Base-by-base conservation (phyloP, 352 stramenopile species). In the Globisporangium paroecandrum region DNA sequence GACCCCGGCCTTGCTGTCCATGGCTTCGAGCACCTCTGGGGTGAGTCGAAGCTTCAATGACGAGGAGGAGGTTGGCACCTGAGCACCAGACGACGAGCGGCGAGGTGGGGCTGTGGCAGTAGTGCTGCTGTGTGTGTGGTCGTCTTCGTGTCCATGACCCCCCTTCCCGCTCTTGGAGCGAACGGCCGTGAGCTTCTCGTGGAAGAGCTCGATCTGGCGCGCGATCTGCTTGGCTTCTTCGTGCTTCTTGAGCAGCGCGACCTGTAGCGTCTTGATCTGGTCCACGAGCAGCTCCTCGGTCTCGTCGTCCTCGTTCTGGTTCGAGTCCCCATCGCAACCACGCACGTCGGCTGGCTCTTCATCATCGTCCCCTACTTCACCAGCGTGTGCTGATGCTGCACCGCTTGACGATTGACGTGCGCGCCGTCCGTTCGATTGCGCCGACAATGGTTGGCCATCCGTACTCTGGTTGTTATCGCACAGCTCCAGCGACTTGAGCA, bases 201-300 rank as follows among this genome's bases (percentile, higher is more conserved):
- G 78, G 54, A 67, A 89, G 38, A 72, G 65, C 43, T 89, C 80
- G 29, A 90, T 69, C 29, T 87, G 78, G 1, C 78, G 73, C 9
- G 80, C 80, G 49, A 90, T 87, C 58, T 87, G 76, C 62, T 87
- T 89, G 13, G 78, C 80, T 70, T 95, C 87, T 76, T 95, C 85
- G 58, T 93, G 79, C 61, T 95, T 95, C 62, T 80, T 83, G 12
- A 83, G 64, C 10, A 95, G 69, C 57, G 84, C 83, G 1, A 85
- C 65, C 56, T 91, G 81, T 4, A 95, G 73, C 22, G 85, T 69
- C 34, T 90, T 81, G 55, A 95, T 90, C 54, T 91, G 76, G 29
- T 84, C 69, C 13, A 87, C 62, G 22, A 95, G 72, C 32, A 81
- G 72, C 49, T 83, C 73, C 69, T 94, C 87, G 15, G 69, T 71